These are phyloP conservation scores for Trametes polyzona DNA, from an alignment of 1,284 basidiomycete species.

Conservation along the genomic window DNA sequence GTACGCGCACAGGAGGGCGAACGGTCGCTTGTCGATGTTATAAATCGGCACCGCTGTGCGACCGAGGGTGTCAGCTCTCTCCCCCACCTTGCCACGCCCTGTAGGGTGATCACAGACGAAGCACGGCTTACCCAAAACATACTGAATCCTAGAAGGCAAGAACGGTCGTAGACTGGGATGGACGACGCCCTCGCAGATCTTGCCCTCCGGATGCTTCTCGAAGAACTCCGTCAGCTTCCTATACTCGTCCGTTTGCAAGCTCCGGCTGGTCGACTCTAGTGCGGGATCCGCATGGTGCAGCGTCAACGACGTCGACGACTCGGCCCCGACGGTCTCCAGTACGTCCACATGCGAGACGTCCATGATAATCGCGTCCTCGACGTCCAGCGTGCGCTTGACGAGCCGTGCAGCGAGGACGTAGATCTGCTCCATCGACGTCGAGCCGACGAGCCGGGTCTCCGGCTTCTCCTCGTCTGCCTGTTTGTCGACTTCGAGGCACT, in stretches of 20 bases:
- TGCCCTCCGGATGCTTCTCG: slow-evolving; percentile 77
- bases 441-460: slow-evolving; percentile 31
- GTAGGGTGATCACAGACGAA: too few relatives aligned
- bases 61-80: neutral
- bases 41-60: slow-evolving; percentile 86
- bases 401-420: slow-evolving; percentile 88
- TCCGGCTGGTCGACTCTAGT: slow-evolving; percentile 46
- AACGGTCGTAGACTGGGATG: slow-evolving; percentile 80
- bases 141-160: slow-evolving; percentile 80
- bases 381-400: slow-evolving; percentile 87
- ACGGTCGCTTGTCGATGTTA: slow-evolving; percentile 92
- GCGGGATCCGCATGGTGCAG: slow-evolving; percentile 53
- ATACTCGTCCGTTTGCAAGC: slow-evolving; percentile 72
- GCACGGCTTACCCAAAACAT: slow-evolving; percentile 72
- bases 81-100: neutral
- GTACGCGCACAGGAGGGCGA: slow-evolving; percentile 91
- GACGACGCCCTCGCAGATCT: slow-evolving; percentile 83
- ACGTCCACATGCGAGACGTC: slow-evolving; percentile 93
- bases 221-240: slow-evolving; percentile 77
- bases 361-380: slow-evolving; percentile 90
- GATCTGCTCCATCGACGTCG: slow-evolving; percentile 79
- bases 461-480: slow-evolving; percentile 43
- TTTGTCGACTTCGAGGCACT: slow-evolving; percentile 91
- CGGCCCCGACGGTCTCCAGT: slow-evolving; percentile 71
- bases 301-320: slow-evolving; percentile 68